These are phyloP conservation scores for Citrus medica DNA, from an alignment of 345 rosid genomes.

Conservation along the genomic window DNA sequence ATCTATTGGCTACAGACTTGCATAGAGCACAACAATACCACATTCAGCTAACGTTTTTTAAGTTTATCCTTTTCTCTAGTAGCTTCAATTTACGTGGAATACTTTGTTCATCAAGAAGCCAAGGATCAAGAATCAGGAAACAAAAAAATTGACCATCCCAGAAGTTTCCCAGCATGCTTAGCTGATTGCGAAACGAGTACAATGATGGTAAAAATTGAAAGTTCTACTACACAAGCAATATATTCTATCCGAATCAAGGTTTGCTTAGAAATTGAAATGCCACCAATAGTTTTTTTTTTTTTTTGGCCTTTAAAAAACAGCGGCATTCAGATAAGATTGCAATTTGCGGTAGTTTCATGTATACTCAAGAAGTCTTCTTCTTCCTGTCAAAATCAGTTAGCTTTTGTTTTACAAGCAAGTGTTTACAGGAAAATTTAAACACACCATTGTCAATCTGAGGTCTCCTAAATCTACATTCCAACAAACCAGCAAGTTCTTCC, in stretches of 20 bases:
- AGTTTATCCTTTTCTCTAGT: not conserved
- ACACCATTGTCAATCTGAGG: slow-evolving; percentile 1
- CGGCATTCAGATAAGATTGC: not conserved
- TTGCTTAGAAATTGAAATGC: not conserved
- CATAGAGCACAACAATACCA: not conserved
- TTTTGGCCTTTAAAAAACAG: no score
- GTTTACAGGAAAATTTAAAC: not conserved
- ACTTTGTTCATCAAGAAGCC: not conserved
- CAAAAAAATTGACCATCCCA: not conserved
- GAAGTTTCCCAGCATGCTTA: not conserved
- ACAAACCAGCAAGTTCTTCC: not conserved
- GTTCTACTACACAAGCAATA: not conserved
- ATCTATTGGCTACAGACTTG: not conserved
- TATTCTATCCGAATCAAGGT: slow-evolving; percentile 2
- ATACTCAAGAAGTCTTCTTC: not conserved
- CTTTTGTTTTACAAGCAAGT: not conserved
- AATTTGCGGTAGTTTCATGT: not conserved
- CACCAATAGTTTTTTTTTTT: not conserved
- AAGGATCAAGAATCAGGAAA: not conserved
- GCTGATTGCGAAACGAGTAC: not conserved
- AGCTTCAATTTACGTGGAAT: not conserved
- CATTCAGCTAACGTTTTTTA: not conserved
- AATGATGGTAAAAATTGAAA: not conserved
- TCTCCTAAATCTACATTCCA: not conserved
- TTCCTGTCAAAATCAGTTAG: not conserved